Base-by-base conservation (phyloP, 495 filamentous ascomycete genomes). In the Penicillium verhagenii region DNA sequence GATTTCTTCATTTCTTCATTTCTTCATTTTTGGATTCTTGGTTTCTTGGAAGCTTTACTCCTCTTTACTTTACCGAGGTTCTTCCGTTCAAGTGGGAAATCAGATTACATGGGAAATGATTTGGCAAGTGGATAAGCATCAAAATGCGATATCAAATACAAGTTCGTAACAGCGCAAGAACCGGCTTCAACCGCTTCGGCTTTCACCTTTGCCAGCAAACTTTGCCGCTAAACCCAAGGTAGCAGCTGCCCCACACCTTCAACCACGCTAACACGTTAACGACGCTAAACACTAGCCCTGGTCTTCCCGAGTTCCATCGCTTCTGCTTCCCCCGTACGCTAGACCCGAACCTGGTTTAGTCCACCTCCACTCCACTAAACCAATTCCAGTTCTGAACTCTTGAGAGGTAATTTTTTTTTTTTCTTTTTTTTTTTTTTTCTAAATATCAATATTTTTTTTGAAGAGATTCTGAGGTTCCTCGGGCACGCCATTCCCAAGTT, bases 401-500 rank as follows among this genome's bases (percentile, higher is more conserved):
- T n/a, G n/a, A n/a, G n/a, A n/a, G n/a, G n/a, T n/a, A n/a, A n/a
- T n/a, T n/a, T n/a, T n/a, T n/a, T n/a, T n/a, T n/a, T n/a, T n/a
- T n/a, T n/a, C n/a, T n/a, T n/a, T n/a, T n/a, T n/a, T n/a, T n/a
- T n/a, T n/a, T n/a, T n/a, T n/a, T n/a, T n/a, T n/a, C n/a, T n/a
- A n/a, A n/a, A n/a, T n/a, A n/a, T n/a, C n/a, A n/a, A n/a, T n/a
- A n/a, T n/a, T n/a, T n/a, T n/a, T 35, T 35, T 14, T 35, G 33
- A 35, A 14, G 28, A 31, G 28, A 11, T 31, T 31, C 35, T 31
- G 31, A 39, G 24, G 64, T 71, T 75, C 66, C 68, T 72, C 65
- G 70, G 72, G 67, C 70, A 74, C 68, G 66, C 69, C 70, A 72
- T 70, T 64, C 37, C 60, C 59, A 68, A 60, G 60, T 59, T 46